Percentiles rank a stretch among this genome's conserved stretches.
Evolutionary conservation across 2,329 filamentous ascomycete genomes (phyloP).

Genomic region (Xylariaceae sp.): DNA sequence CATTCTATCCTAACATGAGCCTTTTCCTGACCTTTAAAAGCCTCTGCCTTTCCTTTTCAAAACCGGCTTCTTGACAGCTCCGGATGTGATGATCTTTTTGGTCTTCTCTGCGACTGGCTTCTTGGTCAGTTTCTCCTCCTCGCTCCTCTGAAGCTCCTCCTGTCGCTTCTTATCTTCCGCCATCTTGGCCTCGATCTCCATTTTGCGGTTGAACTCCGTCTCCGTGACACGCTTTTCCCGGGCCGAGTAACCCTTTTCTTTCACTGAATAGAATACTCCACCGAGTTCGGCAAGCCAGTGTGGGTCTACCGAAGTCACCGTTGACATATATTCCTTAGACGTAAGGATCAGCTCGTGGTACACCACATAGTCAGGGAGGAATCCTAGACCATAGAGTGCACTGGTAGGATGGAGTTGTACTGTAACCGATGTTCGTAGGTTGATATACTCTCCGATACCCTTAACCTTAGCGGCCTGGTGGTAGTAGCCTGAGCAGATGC

Average conservation of each 20-base stretch:
- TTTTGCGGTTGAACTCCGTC: constrained; percentile 83
- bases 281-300: constrained; percentile 96
- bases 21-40: constrained; percentile 34
- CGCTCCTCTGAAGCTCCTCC: constrained; percentile 49
- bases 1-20: constrained; percentile 7
- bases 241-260: constrained; percentile 92
- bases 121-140: constrained; percentile 43
- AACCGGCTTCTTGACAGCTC: constrained; percentile 57
- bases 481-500: constrained; percentile 96
- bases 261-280: constrained; percentile 94
- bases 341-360: constrained; percentile 98
- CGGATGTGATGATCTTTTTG: constrained; percentile 58
- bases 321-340: constrained; percentile 96
- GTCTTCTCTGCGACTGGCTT: constrained; percentile 36
- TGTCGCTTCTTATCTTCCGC: constrained; percentile 72
- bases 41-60: constrained; percentile 52
- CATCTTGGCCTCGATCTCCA: constrained; percentile 93
- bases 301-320: constrained; percentile 90
- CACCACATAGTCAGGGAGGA: constrained; percentile 92
- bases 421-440: constrained; percentile 87
- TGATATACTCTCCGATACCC: constrained; percentile 95
- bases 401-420: constrained; percentile 93
- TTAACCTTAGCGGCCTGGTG: constrained; percentile 95
- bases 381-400: constrained; percentile 85
- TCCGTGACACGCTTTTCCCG: constrained; percentile 83